Evolutionary conservation across 495 filamentous ascomycete genomes (phyloP), one percentile per base, ranked within the genome.

Genomic region (Aspergillus coremiiformis): DNA sequence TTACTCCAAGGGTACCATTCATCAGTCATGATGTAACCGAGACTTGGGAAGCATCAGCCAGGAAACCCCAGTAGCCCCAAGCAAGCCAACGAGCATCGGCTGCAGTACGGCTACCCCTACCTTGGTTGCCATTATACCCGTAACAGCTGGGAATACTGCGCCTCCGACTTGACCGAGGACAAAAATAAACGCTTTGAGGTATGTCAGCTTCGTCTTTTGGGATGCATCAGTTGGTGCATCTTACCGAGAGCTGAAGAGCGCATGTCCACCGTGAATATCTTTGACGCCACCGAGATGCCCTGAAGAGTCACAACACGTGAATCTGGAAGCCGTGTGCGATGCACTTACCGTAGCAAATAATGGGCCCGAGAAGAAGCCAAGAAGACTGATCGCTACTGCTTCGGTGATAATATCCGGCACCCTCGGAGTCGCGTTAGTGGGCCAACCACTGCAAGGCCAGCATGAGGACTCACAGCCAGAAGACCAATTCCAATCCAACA

Each of bases 31-130:
- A 32, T 43, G 48, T 19, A 43, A 15, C 19, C 48, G 19, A 8
- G 35, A 21, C 35, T 88, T 68, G 4, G 66, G 66, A 11, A 69
- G 43, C 9, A 67, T 32, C 27, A 69, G 44, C 66, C 66, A 69
- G n/a, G 62, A 62, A n/a, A 64, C 41, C 4, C 60, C 64, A 4
- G 62, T 60, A 2, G 66, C 64, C 0, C 59, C 47, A 2, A 69
- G 52, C 17, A 69, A 53, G 0, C 64, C 66, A 10, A 69, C 61
- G 1, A 65, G 55, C 44, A 67, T 65, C 0, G 64, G 64, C 49
- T 67, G 66, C 33, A 69, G 35, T 0, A 65, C 66, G 17, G 63
- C 56, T 8, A 69, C 66, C 1, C 62, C 66, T 1, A 59, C 52
- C 20, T 45, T 30, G 0, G 60, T 49, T 0, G 66, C 60, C 7